Conservation (phyloP, 805 yeast species). For the Wickerhamiella sergipiensis region DNA sequence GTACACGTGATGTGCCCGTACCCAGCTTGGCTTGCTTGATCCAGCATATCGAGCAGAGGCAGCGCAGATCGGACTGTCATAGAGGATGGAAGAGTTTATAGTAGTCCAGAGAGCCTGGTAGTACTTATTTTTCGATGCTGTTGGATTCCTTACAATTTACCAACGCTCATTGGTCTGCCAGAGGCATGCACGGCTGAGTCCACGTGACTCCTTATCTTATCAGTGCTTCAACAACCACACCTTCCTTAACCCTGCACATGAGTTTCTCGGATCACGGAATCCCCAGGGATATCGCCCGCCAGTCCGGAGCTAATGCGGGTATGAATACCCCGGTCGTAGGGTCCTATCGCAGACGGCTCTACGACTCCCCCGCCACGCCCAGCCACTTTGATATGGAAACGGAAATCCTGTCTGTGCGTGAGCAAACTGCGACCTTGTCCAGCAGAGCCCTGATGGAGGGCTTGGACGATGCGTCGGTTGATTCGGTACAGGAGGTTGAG, state of each 20-base stretch:
- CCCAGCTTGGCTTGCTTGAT: no score
- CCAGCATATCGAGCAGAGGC: no score
- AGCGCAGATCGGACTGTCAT: no score
- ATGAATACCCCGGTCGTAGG: background rate
- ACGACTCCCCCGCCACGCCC: background rate
- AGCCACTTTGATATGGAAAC: conserved; percentile 4
- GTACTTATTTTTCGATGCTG: no score
- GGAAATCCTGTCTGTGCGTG: conserved; percentile 13
- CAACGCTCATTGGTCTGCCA: no score
- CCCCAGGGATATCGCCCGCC: background rate
- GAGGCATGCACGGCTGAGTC: background rate
- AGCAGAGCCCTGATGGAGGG: conserved; percentile 14
- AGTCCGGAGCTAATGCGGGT: background rate
- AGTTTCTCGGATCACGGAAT: background rate
- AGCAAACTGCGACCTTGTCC: conserved; percentile 14
- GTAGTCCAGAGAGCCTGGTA: no score
- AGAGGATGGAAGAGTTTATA: no score
- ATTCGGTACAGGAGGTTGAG: background rate
- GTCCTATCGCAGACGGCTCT: background rate
- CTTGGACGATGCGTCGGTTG: background rate
- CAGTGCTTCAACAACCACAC: background rate
- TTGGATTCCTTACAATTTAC: no score
- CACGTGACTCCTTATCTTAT: background rate
- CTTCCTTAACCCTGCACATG: background rate
- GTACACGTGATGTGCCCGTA: no score